These are phyloP conservation scores for Phytophthora parvispora DNA, from an alignment of 352 stramenopile species.

Conservation along the genomic window DNA sequence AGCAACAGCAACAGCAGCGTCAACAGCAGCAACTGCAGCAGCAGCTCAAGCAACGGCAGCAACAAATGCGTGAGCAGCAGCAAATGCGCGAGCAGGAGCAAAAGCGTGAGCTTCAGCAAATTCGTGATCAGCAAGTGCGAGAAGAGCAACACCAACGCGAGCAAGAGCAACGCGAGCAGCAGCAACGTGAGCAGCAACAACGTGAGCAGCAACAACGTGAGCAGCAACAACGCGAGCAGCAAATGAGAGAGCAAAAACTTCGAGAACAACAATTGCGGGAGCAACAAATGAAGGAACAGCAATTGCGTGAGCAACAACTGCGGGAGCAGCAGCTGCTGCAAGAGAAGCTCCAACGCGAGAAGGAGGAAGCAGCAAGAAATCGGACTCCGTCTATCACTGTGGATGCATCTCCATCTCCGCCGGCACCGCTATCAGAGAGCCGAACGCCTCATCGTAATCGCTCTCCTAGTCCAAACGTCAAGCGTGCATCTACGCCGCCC, in stretches of 20 bases:
- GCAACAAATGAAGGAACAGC: slow-evolving; percentile 5
- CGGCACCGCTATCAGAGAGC: slow-evolving; percentile 11
- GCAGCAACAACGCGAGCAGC: slow-evolving; percentile 19
- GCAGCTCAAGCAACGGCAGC: slow-evolving; percentile 33
- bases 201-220: slow-evolving; percentile 25
- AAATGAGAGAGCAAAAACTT: slow-evolving; percentile 18
- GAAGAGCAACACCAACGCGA: slow-evolving; percentile 6
- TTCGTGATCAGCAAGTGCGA: slow-evolving; percentile 27
- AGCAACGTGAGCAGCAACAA: slow-evolving; percentile 22
- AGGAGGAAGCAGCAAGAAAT: slow-evolving; percentile 24
- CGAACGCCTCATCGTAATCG: slow-evolving; percentile 19
- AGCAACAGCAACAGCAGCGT: slow-evolving; percentile 33
- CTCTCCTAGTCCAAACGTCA: slow-evolving; percentile 35
- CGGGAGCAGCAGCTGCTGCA: slow-evolving; percentile 13
- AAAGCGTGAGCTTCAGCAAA: slow-evolving; percentile 23
- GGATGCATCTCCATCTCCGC: slow-evolving; percentile 27
- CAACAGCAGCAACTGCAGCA: slow-evolving; percentile 33
- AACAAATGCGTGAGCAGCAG: slow-evolving; percentile 29
- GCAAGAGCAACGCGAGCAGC: slow-evolving; percentile 3
- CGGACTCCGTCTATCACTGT: slow-evolving; percentile 47
- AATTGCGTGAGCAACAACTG: slow-evolving; percentile 7
- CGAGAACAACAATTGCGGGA: slow-evolving; percentile 23
- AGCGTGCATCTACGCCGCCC: slow-evolving; percentile 35
- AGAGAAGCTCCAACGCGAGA: slow-evolving; percentile 18
- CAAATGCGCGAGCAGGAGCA: slow-evolving; percentile 31